These are phyloP conservation scores for Cocos nucifera DNA, from an alignment of 176 grass and related monocot genomes.

Conservation along the genomic window DNA sequence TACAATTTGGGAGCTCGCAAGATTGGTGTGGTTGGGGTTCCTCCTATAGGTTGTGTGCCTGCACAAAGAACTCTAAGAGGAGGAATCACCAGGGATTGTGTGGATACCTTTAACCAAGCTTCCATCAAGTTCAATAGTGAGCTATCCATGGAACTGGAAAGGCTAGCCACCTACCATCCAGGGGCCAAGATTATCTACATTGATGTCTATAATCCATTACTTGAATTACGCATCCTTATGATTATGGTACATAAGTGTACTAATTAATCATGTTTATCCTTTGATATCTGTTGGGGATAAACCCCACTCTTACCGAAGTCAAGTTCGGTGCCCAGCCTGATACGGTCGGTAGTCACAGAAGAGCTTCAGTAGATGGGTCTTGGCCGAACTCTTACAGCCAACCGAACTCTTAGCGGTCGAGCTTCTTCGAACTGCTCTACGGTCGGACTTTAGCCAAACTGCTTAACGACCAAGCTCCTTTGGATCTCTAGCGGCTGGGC, in stretches of 20 bases:
- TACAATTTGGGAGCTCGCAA: slow-evolving; percentile 17
- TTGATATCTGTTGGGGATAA: too few species aligned
- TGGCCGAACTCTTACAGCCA: too few species aligned
- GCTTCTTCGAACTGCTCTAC: too few species aligned
- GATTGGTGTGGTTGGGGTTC: background rate
- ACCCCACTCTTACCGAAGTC: too few species aligned
- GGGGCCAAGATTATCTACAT: slow-evolving; percentile 10
- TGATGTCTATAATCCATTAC: slow-evolving; percentile 11
- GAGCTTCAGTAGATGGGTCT: too few species aligned
- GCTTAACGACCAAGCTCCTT: too few species aligned
- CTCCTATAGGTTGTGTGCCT: slow-evolving; percentile 17
- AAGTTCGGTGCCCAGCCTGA: too few species aligned
- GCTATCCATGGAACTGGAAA: slow-evolving; percentile 3
- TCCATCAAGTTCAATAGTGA: slow-evolving; percentile 7
- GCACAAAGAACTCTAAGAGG: slow-evolving; percentile 16
- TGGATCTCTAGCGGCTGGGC: too few species aligned
- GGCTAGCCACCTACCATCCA: background rate
- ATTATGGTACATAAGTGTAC: slow-evolving; percentile 6
- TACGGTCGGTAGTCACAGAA: too few species aligned
- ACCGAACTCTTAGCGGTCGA: too few species aligned
- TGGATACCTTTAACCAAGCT: slow-evolving; percentile 18
- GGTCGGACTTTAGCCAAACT: too few species aligned
- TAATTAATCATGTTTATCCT: too few species aligned
- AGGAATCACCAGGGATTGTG: slow-evolving; percentile 16
- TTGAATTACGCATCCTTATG: slow-evolving; percentile 17